phyloP scores from a whole-genome alignment of 257 asterid species.

The Capsicum chinense region DNA sequence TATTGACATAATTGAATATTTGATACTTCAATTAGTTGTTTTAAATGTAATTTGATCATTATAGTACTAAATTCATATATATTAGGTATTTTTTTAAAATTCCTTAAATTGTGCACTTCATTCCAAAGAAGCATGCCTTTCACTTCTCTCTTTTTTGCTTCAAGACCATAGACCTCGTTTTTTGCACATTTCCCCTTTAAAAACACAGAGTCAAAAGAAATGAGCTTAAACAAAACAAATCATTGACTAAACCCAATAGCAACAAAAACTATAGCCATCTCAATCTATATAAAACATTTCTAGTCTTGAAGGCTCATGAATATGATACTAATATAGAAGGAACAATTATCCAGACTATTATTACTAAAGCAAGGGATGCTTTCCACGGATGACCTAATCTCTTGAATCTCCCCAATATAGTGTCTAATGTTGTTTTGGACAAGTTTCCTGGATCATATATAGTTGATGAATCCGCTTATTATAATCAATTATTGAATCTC shows the following conservation, averaged over 20 bases:
- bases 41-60: too few relatives aligned
- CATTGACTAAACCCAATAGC: background rate
- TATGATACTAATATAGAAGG: constrained; percentile 1
- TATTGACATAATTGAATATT: background rate
- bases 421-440: background rate
- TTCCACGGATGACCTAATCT: background rate
- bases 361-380: background rate
- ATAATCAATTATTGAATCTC: background rate
- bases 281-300: background rate
- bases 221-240: background rate
- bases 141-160: background rate
- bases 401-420: background rate
- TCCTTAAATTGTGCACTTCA: background rate
- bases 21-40: background rate
- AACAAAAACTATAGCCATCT: background rate
- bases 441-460: background rate
- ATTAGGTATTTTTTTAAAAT: background rate
- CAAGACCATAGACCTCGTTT: background rate
- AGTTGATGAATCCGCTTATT: background rate
- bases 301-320: constrained; percentile 11
- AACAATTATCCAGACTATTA: background rate
- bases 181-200: background rate
- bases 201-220: background rate
- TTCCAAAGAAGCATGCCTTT: constrained; percentile 4
- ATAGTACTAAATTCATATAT: too few relatives aligned